Evolutionary conservation across 2,329 filamentous ascomycete species (phyloP).

Genomic region (Apiospora sp.): DNA sequence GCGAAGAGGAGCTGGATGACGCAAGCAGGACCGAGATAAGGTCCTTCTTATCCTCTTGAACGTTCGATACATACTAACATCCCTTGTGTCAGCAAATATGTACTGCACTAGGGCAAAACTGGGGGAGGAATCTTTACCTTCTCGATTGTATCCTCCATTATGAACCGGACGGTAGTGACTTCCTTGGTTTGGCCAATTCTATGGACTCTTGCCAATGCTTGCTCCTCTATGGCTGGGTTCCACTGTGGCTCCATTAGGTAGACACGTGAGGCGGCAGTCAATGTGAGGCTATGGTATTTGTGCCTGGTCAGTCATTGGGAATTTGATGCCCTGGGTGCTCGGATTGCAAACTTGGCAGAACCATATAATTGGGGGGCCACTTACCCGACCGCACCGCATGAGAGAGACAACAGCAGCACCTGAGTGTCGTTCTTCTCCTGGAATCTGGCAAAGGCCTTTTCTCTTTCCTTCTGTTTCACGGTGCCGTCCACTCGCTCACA

Average conservation of each 20-base stretch:
- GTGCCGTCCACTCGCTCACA: not conserved
- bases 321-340: too few species aligned
- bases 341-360: too few species aligned
- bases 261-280: constrained; percentile 82
- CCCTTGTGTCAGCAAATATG: too few species aligned
- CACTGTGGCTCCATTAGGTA: constrained; percentile 94
- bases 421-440: not conserved
- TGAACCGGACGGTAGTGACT: constrained; percentile 73
- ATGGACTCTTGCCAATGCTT: constrained; percentile 89
- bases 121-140: not conserved
- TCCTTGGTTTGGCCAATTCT: constrained; percentile 80
- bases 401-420: not conserved
- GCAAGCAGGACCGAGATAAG: not conserved
- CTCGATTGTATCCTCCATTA: constrained; percentile 51
- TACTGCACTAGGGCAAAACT: not conserved
- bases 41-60: not conserved
- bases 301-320: too few species aligned
- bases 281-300: too few species aligned
- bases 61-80: not conserved
- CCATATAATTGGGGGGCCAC: fast-evolving
- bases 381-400: not conserved
- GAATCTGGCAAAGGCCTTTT: not conserved
- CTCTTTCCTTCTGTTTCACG: not conserved
- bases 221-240: constrained; percentile 93
- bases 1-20: too few species aligned